Conservation (phyloP, 352 stramenopile species). For the Phytophthora kernoviae region DNA sequence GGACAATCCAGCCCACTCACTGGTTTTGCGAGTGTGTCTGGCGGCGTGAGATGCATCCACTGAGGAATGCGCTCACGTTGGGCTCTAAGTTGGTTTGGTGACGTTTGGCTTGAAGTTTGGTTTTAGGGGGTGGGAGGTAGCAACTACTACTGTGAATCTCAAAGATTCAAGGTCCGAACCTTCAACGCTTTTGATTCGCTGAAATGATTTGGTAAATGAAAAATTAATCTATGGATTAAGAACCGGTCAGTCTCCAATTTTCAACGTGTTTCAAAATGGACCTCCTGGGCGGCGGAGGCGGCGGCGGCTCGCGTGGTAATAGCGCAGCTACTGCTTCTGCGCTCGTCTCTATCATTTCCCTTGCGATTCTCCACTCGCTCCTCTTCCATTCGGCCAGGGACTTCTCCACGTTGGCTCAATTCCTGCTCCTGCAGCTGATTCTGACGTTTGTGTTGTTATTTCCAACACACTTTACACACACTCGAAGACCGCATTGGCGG, state of each 20-base stretch:
- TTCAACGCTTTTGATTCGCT: background rate
- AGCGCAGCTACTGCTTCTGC: background rate
- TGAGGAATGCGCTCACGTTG: too few relatives aligned
- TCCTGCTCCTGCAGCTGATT: constrained; percentile 38
- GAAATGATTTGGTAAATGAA: background rate
- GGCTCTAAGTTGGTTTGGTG: too few relatives aligned
- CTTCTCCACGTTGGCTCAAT: constrained; percentile 38
- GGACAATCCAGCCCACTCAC: too few relatives aligned
- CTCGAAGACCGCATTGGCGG: constrained; percentile 2
- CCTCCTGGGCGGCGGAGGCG: constrained; percentile 12
- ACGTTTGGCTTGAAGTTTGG: too few relatives aligned
- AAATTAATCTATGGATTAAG: background rate
- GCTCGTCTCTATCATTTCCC: constrained; percentile 15
- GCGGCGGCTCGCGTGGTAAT: background rate
- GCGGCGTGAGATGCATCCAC: too few relatives aligned
- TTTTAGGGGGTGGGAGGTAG: too few relatives aligned
- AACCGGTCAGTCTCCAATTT: background rate
- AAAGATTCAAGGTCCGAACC: too few relatives aligned
- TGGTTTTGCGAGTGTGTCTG: too few relatives aligned
- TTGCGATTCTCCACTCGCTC: constrained; percentile 22
- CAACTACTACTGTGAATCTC: too few relatives aligned
- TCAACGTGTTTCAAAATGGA: constrained; percentile 19
- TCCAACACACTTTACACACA: too few relatives aligned
- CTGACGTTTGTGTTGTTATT: constrained; percentile 10
- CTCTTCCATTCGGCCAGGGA: constrained; percentile 27